phyloP scores from a whole-genome alignment of 495 filamentous ascomycete species.

The Letharia columbiana region DNA sequence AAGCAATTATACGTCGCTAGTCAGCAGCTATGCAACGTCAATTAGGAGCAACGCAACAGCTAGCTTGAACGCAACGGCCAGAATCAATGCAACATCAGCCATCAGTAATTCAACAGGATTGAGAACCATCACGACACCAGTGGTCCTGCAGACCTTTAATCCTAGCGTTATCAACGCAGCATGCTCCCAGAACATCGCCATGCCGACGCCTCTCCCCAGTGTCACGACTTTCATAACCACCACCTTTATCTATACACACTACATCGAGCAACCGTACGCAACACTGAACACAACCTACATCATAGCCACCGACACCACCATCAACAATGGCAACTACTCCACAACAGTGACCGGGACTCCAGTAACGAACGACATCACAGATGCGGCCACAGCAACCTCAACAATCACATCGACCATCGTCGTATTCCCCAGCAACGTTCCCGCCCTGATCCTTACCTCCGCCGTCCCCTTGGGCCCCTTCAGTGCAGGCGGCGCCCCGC shows the following conservation, averaged over 20 bases:
- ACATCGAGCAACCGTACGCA: neutral
- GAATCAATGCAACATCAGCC: neutral
- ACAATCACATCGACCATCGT: neutral
- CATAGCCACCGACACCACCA: neutral
- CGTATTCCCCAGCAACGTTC: slow-evolving; percentile 1
- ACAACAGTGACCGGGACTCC: neutral
- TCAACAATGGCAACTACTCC: slow-evolving; percentile 2
- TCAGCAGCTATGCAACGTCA: neutral
- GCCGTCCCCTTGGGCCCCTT: neutral
- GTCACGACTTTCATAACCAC: slow-evolving; percentile 1
- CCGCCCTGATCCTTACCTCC: neutral
- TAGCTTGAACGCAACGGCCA: neutral
- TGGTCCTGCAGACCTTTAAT: slow-evolving; percentile 11
- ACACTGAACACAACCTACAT: neutral
- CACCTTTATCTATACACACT: neutral
- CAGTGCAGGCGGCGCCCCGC: neutral
- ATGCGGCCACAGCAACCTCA: neutral
- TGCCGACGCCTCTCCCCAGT: neutral
- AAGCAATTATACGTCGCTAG: neutral
- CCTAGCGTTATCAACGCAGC: slow-evolving; percentile 13
- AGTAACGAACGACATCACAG: neutral
- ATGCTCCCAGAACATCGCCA: slow-evolving; percentile 8
- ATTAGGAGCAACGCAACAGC: neutral
- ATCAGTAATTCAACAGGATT: neutral
- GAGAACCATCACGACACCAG: slow-evolving; percentile 10